phyloP scores from a whole-genome alignment of 805 yeast species.

The Candida awuae region DNA sequence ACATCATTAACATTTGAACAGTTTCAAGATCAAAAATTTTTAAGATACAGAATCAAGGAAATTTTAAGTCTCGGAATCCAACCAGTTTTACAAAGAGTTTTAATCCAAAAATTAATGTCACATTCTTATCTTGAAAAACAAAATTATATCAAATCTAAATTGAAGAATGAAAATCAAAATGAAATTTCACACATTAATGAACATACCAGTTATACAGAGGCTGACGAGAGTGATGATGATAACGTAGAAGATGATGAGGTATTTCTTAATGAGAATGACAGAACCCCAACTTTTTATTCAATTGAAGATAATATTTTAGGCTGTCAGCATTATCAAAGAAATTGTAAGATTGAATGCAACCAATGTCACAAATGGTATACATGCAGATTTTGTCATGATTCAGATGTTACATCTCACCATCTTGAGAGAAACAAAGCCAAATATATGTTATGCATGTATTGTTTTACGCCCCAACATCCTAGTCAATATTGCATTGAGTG shows the following conservation, averaged over 20 bases:
- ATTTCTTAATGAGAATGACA: conserved; percentile 40
- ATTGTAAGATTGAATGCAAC: conserved; percentile 77
- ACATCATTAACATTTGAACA: conserved; percentile 28
- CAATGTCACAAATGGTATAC: conserved; percentile 67
- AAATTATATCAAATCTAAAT: conserved; percentile 15
- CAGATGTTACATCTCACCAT: conserved; percentile 43
- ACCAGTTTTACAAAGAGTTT: conserved; percentile 37
- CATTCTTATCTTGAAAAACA: conserved; percentile 50
- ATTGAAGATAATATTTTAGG: conserved; percentile 46
- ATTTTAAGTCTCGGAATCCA: conserved; percentile 35
- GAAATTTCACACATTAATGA: neutral
- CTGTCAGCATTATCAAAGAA: conserved; percentile 75
- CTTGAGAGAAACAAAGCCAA: conserved; percentile 52
- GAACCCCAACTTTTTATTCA: conserved; percentile 40
- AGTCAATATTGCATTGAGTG: conserved; percentile 62
- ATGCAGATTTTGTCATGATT: conserved; percentile 83
- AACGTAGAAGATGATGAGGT: conserved; percentile 29
- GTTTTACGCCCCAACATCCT: conserved; percentile 70
- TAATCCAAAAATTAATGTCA: conserved; percentile 63
- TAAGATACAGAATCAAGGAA: conserved; percentile 42
- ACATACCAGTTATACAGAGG: conserved; percentile 11
- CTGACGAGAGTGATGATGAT: conserved; percentile 16
- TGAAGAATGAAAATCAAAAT: neutral
- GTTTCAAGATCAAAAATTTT: conserved; percentile 28
- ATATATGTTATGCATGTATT: conserved; percentile 74